Evolutionary conservation across 352 stramenopile genomes (phyloP).

Genomic region (Globisporangium solare): DNA sequence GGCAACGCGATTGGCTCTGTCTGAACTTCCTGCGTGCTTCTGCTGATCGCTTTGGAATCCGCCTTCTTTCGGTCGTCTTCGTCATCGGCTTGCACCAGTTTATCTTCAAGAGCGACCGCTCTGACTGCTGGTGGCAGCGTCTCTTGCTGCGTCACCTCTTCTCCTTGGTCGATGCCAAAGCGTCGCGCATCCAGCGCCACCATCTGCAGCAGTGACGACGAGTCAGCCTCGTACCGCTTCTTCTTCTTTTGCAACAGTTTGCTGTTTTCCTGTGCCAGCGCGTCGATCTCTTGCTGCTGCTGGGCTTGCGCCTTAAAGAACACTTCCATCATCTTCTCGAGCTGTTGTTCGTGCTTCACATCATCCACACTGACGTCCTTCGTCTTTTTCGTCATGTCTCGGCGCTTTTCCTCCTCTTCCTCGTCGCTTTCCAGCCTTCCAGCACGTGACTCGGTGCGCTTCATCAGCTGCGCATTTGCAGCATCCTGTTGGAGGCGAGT

Average conservation of each 20-base stretch:
- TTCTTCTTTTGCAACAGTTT: constrained; percentile 27
- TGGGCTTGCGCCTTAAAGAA: constrained; percentile 51
- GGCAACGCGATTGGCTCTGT: constrained; percentile 14
- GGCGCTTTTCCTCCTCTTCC: constrained; percentile 8
- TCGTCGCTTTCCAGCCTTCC: constrained; percentile 52
- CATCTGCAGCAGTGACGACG: constrained; percentile 41
- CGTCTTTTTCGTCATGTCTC: neutral
- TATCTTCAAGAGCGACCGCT: constrained; percentile 30
- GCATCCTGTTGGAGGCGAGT: constrained; percentile 33
- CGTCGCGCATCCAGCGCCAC: constrained; percentile 51
- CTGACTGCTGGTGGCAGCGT: neutral
- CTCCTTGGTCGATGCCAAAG: constrained; percentile 54
- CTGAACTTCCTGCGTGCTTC: constrained; percentile 24
- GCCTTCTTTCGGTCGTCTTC: constrained; percentile 15
- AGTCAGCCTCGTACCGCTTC: constrained; percentile 10
- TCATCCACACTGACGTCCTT: constrained; percentile 1
- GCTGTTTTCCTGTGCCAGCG: constrained; percentile 50
- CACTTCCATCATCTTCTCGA: constrained; percentile 60
- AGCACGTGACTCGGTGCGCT: constrained; percentile 22
- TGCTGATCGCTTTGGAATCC: neutral
- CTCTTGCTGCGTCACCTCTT: too few species aligned
- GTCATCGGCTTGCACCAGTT: constrained; percentile 53
- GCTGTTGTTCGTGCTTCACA: constrained; percentile 25
- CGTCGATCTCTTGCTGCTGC: constrained; percentile 61
- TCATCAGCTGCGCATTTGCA: constrained; percentile 20